Conservation (phyloP, 768 basidiomycete genomes). For the Podaxis carcinomalis region DNA sequence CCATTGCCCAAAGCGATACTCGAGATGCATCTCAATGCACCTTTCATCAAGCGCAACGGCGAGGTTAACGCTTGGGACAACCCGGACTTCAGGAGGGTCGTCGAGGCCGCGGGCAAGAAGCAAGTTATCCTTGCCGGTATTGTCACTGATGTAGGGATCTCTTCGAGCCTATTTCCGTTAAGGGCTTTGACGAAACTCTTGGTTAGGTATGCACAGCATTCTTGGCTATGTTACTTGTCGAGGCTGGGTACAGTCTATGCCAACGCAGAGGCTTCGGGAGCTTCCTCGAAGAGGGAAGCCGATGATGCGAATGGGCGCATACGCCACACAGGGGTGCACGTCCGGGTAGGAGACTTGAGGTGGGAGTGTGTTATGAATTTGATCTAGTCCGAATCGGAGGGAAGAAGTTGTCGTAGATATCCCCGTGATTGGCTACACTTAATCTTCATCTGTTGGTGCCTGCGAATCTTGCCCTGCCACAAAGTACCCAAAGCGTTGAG, state of each 20-base stretch:
- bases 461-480: neutral
- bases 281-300: slow-evolving; percentile 33
- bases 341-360: slow-evolving; percentile 19
- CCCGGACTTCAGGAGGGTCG: slow-evolving; percentile 41
- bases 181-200: neutral
- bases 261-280: slow-evolving; percentile 43
- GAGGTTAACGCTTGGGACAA: slow-evolving; percentile 54
- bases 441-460: neutral
- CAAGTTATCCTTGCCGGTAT: slow-evolving; percentile 49
- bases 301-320: slow-evolving; percentile 44
- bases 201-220: slow-evolving; percentile 44
- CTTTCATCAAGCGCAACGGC: slow-evolving; percentile 41
- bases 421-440: no score
- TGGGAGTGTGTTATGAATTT: neutral
- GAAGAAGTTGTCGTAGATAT: neutral
- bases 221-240: slow-evolving; percentile 39
- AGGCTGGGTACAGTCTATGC: slow-evolving; percentile 46
- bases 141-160: slow-evolving; percentile 37
- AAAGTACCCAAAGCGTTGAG: neutral
- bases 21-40: slow-evolving; percentile 40
- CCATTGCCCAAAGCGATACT: slow-evolving; percentile 41
- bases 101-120: slow-evolving; percentile 43
- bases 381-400: neutral
- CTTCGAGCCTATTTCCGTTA: neutral
- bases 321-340: slow-evolving; percentile 42